Base-by-base conservation (phyloP, 2,329 filamentous ascomycete species). In the Penicillium sp. region DNA sequence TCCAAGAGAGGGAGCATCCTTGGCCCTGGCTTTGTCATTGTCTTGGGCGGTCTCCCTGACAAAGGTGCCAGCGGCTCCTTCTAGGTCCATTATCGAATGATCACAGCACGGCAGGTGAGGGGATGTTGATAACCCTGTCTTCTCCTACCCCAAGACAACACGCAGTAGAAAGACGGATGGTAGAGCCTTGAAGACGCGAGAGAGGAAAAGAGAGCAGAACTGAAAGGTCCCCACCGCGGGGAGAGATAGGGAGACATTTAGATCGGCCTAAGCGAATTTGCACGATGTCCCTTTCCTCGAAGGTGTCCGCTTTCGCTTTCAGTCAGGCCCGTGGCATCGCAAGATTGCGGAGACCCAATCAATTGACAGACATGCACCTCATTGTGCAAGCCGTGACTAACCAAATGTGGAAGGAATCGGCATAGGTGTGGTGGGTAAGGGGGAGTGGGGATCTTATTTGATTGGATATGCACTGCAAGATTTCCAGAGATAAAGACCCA, bases 81-180 rank as follows among this genome's bases (percentile, higher is more conserved):
- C 54, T 3, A 57, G 34, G 37, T 57, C 54, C 54, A 57, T 54
- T 6, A 13, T 19, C 3, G 5, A n/a, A 19, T 37, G 18, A 19
- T 9, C 4, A 13, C 9, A 11, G 8, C 8, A 11, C 16, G 10
- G 9, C 16, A 11, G 9, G n/a, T 26, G 24, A 16, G 14, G 36
- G 16, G 9, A 21, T 26, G 14, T 29, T 29, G n/a, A 3, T 16
- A 43, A 18, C 14, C 2, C 5, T 18, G 24, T 24, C 19, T 8
- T 24, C 6, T 26, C 14, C n/a, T 42, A 4, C n/a, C 7, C 5
- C 37, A 21, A 24, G 3, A 24, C 19, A 9, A 9, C n/a, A n/a
- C n/a, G n/a, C n/a, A n/a, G n/a, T 42, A 10, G 19, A 14, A 24
- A 42, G 21, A 14, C 21, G 14, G 37, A 8, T n/a, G n/a, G n/a